Base-by-base conservation (phyloP, 352 stramenopile genomes). In the Sclerospora graminicola region DNA sequence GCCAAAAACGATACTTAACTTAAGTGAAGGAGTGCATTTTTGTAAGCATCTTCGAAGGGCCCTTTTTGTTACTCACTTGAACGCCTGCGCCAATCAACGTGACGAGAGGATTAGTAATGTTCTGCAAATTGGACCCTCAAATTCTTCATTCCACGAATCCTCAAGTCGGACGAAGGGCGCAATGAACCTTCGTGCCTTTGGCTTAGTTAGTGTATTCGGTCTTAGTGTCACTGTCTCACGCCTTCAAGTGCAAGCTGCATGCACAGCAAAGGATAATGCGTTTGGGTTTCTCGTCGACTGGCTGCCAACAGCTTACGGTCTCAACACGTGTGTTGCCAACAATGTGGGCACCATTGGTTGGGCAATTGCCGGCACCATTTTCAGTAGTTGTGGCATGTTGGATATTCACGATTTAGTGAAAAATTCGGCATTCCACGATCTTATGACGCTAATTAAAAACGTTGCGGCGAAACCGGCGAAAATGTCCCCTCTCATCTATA, bases 281-380 rank as follows among this genome's bases (percentile, higher is more conserved):
- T 66, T 66, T 20, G 44, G 45, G 10, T 54, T 71, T 61, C 41
- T 64, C 41, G 47, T 56, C 4, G 14, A 61, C 6, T 37, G 32
- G 7, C 40, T 80, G 3, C 64, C 68, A 2, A 48, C 54, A 0
- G 54, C 42, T 31, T 72, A 66, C 40, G 68, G 64, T 1, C 36
- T 80, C 41, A 70, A 77, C 45, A 65, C 47, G 41, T 81, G 68
- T 38, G 41, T 77, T 7, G 63, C 65, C 19, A 81, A 77, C 52
- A 77, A 81, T 32, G 27, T 66, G 19, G 45, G 48, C 27, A 57
- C 36, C 1, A 36, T 81, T 16, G 24, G 14, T 33, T 29, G 55
- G 31, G 54, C 57, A 32, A 27, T 66, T 26, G 48, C 63, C 4
- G 56, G 57, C 19, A 63, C 54, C 9, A 38, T 66, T 24, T 59